Conservation (phyloP, 73 alveolate species). For the Paramecium primaurelia region DNA sequence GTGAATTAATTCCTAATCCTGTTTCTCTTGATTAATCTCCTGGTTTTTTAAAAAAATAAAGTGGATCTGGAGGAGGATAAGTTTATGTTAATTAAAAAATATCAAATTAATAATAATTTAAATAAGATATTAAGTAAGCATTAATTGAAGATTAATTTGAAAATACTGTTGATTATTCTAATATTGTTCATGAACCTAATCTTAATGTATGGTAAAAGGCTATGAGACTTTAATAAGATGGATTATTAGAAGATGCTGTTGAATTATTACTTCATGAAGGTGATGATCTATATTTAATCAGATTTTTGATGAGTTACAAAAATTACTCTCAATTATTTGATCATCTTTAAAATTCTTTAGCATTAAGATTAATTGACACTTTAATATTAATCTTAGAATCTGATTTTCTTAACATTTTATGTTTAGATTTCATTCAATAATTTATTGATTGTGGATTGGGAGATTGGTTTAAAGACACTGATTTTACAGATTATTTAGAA, state of each 20-base stretch:
- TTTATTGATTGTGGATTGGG: background rate
- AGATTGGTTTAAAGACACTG: conserved; percentile 31
- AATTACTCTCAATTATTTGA: background rate
- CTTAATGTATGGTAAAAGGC: conserved; percentile 26
- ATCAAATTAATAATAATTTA: background rate
- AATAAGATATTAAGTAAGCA: conserved; percentile 2
- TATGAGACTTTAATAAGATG: background rate
- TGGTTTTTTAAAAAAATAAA: conserved; percentile 26
- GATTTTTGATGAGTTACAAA: conserved; percentile 5
- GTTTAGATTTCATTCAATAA: conserved; percentile 1
- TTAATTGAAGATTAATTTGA: background rate
- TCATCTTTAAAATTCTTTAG: background rate
- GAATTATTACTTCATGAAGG: background rate
- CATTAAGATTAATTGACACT: background rate
- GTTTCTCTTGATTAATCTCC: background rate
- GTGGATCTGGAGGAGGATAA: conserved; percentile 31
- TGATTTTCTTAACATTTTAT: conserved; percentile 6
- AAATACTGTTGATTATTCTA: conserved; percentile 14
- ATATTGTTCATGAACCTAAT: background rate
- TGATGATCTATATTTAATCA: conserved; percentile 14
- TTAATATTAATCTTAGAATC: conserved; percentile 4
- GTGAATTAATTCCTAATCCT: background rate
- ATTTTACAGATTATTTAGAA: background rate
- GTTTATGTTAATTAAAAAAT: background rate
- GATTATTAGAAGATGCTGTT: conserved; percentile 13